Evolutionary conservation across 2,329 filamentous ascomycete genomes (phyloP), one percentile per base, ranked within the genome.

Genomic region (Lachnellula occidentalis): DNA sequence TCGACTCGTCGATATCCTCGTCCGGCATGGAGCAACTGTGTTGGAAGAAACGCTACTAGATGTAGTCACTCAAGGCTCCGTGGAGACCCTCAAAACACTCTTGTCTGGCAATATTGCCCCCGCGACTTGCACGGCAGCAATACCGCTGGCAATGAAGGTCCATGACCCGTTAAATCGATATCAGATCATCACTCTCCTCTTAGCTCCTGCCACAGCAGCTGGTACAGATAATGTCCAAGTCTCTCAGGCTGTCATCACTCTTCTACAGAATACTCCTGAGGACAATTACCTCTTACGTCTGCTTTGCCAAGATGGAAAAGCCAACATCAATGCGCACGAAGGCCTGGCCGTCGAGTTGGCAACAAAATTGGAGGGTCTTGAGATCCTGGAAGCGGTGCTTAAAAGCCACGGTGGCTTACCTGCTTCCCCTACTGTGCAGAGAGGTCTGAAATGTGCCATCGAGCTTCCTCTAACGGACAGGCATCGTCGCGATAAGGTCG

Each of bases 241-340:
- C 14, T 72, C 74, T 2, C 62, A 65, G 6, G 75, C 76, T 4
- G 62, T 82, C 24, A 65, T 74, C 5, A 65, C 69, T 14, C 69
- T 73, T 0, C 59, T 83, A 17, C 68, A 71, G 11, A 70, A 73
- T 45, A 74, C 70, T 24, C 75, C 77, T 0, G 70, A 77, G 0
- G 81, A 85, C 51, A 72, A 77, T 62, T 71, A 73, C 12, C 70
- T 83, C 2, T 64, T 82, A 1, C 69, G 69, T 4, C 65, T 78
- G 7, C 68, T 84, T 2, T 65, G 83, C 2, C 72, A 78, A 24
- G 71, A 76, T 24, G 80, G 80, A 0, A 72, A 73, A 21, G 79
- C 77, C 2, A 78, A 83, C 54, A 67, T 82, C 52, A 83, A 83
- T 56, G 2, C 66, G 82, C 1, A 75, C 77, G 4, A 64, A 77